Conservation (phyloP, 2,329 filamentous ascomycete species). For the Passalora sequoiae region DNA sequence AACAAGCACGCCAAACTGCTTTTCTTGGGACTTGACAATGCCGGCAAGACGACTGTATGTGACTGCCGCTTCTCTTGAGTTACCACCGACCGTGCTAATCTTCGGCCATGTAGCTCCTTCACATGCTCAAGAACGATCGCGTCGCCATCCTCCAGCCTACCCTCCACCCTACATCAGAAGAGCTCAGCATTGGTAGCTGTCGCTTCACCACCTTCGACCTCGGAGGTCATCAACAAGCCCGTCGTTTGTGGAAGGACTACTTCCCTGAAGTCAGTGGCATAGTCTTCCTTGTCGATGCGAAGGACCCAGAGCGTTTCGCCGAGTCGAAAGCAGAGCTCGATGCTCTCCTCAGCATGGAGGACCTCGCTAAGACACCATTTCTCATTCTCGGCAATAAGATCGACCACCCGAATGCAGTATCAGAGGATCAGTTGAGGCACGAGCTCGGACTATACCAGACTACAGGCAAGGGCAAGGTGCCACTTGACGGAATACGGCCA, state of each 20-base stretch:
- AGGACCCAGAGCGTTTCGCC: slow-evolving; percentile 88
- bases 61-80: slow-evolving; percentile 1
- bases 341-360: slow-evolving; percentile 88
- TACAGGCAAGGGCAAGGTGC: slow-evolving; percentile 88
- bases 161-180: slow-evolving; percentile 87
- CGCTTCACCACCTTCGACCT: slow-evolving; percentile 87
- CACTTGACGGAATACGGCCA: slow-evolving; percentile 82
- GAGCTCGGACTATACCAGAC: slow-evolving; percentile 93
- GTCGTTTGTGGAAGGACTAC: slow-evolving; percentile 93
- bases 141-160: slow-evolving; percentile 87
- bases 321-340: slow-evolving; percentile 98
- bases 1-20: slow-evolving; percentile 97
- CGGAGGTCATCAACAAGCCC: slow-evolving; percentile 89
- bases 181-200: slow-evolving; percentile 78
- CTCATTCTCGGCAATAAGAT: slow-evolving; percentile 99
- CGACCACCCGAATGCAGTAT: slow-evolving; percentile 91
- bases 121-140: slow-evolving; percentile 97
- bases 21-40: slow-evolving; percentile 89
- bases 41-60: slow-evolving; percentile 74
- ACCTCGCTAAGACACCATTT: slow-evolving; percentile 91
- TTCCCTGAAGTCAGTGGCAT: slow-evolving; percentile 95
- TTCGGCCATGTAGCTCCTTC: slow-evolving; percentile 68
- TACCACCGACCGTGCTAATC: slow-evolving; percentile 1
- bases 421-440: slow-evolving; percentile 89
- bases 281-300: slow-evolving; percentile 95